Percentiles rank a stretch among this genome's conserved stretches.
phyloP scores from a whole-genome alignment of 1,139 yeast genomes.

The Hyphopichia burtonii region DNA sequence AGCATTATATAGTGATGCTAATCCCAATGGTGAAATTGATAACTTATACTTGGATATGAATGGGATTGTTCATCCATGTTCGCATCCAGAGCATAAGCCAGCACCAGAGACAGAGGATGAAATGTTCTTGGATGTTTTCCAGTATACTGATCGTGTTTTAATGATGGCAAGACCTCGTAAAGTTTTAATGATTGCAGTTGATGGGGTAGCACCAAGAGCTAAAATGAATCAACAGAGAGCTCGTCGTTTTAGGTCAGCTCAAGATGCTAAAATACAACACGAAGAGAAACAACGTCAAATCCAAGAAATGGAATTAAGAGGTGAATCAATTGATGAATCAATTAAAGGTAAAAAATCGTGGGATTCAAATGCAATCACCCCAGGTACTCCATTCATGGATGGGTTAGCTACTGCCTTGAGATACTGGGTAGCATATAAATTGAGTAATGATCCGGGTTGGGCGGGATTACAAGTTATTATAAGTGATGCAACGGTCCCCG shows the following conservation, averaged over 20 bases:
- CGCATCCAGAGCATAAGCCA: conserved; percentile 93
- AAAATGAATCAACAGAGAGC: conserved; percentile 98
- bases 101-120: conserved; percentile 94
- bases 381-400: conserved; percentile 98
- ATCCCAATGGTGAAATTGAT: conserved; percentile 94
- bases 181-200: conserved; percentile 90
- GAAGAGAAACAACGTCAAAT: conserved; percentile 59
- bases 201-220: conserved; percentile 99
- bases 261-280: conserved; percentile 75
- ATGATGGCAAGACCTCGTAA: conserved; percentile 95
- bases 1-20: conserved; percentile 68
- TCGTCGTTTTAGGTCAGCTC: conserved; percentile 92
- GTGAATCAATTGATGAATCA: conserved; percentile 65
- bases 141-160: conserved; percentile 83
- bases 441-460: conserved; percentile 90
- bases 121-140: conserved; percentile 88
- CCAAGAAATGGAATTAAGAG: conserved; percentile 52
- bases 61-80: conserved; percentile 96
- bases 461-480: conserved; percentile 76
- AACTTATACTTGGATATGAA: conserved; percentile 93
- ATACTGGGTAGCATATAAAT: conserved; percentile 88
- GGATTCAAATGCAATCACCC: conserved; percentile 98
- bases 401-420: conserved; percentile 77
- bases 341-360: conserved; percentile 59
- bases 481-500: conserved; percentile 97